Percentiles rank a stretch among this genome's conserved stretches.
These are phyloP conservation scores for Gentiana macrophylla DNA, from an alignment of 257 asterid species.

Conservation along the genomic window DNA sequence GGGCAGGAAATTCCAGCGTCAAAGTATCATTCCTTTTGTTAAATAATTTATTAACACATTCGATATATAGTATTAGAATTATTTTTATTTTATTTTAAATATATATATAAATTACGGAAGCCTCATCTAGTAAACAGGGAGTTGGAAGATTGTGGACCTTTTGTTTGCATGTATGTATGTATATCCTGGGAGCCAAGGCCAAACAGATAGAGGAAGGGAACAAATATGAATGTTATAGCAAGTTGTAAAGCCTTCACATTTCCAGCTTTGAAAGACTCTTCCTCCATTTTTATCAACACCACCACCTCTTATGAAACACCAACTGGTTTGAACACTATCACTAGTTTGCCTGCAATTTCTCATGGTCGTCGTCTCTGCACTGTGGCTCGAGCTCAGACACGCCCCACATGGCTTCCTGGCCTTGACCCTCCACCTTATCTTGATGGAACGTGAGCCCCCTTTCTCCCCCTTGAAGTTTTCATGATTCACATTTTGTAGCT, in stretches of 20 bases:
- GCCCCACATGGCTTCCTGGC: conserved; percentile 94
- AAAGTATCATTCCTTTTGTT: too few relatives aligned
- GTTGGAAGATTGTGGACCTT: conserved; percentile 5
- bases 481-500: neutral
- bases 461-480: neutral
- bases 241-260: conserved; percentile 34
- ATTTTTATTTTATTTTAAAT: too few relatives aligned
- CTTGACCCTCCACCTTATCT: conserved; percentile 87
- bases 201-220: neutral
- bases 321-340: conserved; percentile 15
- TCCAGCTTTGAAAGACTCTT: conserved; percentile 27
- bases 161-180: neutral
- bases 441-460: conserved; percentile 65
- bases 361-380: conserved; percentile 16
- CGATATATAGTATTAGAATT: too few relatives aligned
- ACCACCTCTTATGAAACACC: conserved; percentile 14
- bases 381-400: conserved; percentile 48
- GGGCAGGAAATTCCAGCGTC: too few relatives aligned
- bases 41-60: too few relatives aligned
- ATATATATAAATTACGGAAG: too few relatives aligned
- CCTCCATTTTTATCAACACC: conserved; percentile 29
- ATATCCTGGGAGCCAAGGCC: neutral
- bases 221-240: conserved; percentile 38
- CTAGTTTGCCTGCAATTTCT: conserved; percentile 19
- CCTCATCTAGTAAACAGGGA: neutral